Conservation (phyloP, 371 early-diverging fungal species). For the Mucor saturninus region DNA sequence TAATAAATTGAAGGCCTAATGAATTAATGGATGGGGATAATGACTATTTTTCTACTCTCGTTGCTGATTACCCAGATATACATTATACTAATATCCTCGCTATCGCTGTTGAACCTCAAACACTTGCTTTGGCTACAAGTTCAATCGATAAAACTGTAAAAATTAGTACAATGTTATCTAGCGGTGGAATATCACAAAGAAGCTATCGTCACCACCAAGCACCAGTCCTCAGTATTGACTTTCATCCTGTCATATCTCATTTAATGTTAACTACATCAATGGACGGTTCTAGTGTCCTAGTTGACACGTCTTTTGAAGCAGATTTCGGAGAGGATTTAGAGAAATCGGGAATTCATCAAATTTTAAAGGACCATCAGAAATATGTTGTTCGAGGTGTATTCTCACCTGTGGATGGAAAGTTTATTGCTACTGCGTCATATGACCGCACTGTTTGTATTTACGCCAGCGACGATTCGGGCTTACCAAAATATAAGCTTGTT, state of each 20-base stretch:
- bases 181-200: conserved; percentile 28
- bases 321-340: conserved; percentile 29
- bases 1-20: conserved; percentile 12
- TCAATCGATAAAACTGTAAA: conserved; percentile 72
- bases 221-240: conserved; percentile 66
- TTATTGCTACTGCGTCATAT: conserved; percentile 70
- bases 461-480: conserved; percentile 17
- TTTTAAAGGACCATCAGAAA: conserved; percentile 70
- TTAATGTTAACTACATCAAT: conserved; percentile 72
- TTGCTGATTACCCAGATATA: conserved; percentile 33
- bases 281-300: conserved; percentile 70
- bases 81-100: conserved; percentile 62
- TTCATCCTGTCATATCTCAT: conserved; percentile 62
- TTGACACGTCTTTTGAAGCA: conserved; percentile 55
- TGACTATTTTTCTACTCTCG: conserved; percentile 32
- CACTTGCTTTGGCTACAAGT: conserved; percentile 56
- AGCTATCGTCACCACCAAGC: conserved; percentile 62
- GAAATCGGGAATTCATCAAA: conserved; percentile 43
- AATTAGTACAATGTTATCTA: conserved; percentile 45
- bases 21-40: conserved; percentile 38
- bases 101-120: conserved; percentile 40
- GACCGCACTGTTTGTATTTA: conserved; percentile 74
- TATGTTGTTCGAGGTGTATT: conserved; percentile 72
- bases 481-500: conserved; percentile 30
- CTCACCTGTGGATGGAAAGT: conserved; percentile 57